Conservation (phyloP, 1,284 basidiomycete species). For the Ustilago trichophora region DNA sequence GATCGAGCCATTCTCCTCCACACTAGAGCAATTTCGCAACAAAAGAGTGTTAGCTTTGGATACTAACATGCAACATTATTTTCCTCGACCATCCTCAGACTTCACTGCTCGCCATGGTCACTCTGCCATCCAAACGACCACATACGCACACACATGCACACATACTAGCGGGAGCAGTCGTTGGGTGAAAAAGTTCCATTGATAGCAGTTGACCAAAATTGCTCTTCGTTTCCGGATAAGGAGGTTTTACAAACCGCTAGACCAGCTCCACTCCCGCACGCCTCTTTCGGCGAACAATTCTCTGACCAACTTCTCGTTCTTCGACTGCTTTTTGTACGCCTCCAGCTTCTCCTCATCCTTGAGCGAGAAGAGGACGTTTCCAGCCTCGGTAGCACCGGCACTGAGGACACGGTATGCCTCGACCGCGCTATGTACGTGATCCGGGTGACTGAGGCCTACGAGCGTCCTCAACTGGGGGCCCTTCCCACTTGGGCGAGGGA, state of each 20-base stretch:
- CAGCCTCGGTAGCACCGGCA: constrained; percentile 11
- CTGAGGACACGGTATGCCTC: constrained; percentile 53
- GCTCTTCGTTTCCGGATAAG: no score
- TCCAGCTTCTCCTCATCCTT: constrained; percentile 2
- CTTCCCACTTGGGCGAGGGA: constrained; percentile 6
- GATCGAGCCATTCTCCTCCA: constrained; percentile 35
- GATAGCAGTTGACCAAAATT: no score
- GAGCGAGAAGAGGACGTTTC: constrained; percentile 6
- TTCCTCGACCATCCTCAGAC: no score
- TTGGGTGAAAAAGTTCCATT: no score
- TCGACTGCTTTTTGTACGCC: constrained; percentile 24
- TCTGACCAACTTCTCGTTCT: constrained; percentile 21
- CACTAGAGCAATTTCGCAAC: constrained; percentile 3
- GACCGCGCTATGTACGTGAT: constrained; percentile 61
- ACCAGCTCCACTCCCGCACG: constrained; percentile 48
- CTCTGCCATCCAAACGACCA: no score
- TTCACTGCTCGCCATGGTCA: no score
- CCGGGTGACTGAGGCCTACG: constrained; percentile 59
- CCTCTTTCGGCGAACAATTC: constrained; percentile 24
- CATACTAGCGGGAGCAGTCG: no score
- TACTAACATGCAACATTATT: no score
- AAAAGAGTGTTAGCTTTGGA: no score
- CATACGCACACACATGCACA: no score
- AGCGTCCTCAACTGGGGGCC: constrained; percentile 52
- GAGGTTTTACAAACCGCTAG: constrained; percentile 40